Evolutionary conservation across 129 eudicot species (phyloP), one percentile per base, ranked within the genome.

Genomic region (Tagetes erecta): DNA sequence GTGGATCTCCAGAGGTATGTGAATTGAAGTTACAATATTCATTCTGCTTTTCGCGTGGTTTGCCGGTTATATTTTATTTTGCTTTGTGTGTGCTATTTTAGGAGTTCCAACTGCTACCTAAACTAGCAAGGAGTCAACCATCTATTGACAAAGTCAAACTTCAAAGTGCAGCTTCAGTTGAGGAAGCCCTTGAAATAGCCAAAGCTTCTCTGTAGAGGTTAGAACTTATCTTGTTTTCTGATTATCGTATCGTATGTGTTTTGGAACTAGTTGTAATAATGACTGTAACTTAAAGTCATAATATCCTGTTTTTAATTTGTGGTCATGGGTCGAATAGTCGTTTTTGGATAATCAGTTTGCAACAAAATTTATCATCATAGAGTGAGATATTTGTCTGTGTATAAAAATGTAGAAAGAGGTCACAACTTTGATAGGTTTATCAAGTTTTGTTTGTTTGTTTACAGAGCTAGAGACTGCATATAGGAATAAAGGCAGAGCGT

Each of bases 1-100:
- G 99, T 59, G 99, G 97, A 74, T 84, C 89, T 70, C 83, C 97
- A 41, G 99, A 94, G 97, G 97, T 92, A 83, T 55, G 59, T 42
- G 39, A 38, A 39, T 37, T 53, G 36, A 13, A 20, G 50, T 38
- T 27, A 31, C 36, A 3, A 27, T 6, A 44, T 7, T 1, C 11
- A 13, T 70, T 70, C 49, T 42, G 3, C 45, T 36, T 62, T 62
- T 9, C 0, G 67, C 8, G 20, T 42, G 10, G 40, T 9, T 68
- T 6, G 31, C 9, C 40, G 35, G 58, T 46, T 1, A 12, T 71
- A 12, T 44, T 56, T 3, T 53, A 12, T 47, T n/a, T 39, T 37
- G 47, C 42, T 35, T 50, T 35, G 67, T 27, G 55, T 69, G 44
- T 8, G 30, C 49, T 12, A 6, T 76, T 71, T 27, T 76, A 91